phyloP scores from a whole-genome alignment of 225 moss, liverwort and hornwort genomes.

The Thuidium tamariscinum region DNA sequence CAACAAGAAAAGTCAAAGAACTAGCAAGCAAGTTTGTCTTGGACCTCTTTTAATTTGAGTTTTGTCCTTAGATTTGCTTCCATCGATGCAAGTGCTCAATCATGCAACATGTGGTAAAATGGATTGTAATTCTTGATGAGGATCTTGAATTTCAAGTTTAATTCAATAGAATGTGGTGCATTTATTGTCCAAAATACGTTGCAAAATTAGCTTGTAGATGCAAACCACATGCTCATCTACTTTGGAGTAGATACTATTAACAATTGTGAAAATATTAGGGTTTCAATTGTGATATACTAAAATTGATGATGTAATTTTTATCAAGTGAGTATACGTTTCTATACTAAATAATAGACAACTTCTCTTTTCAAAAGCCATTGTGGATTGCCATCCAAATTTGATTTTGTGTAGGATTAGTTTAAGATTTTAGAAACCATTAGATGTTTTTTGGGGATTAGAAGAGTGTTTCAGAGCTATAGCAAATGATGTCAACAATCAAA shows the following conservation, averaged over 20 bases:
- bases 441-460: no score
- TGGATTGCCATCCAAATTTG: background rate
- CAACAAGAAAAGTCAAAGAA: no score
- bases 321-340: background rate
- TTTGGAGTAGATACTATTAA: rapidly evolving
- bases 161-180: rapidly evolving
- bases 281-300: rapidly evolving
- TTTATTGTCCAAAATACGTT: rapidly evolving
- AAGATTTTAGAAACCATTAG: background rate
- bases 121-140: rapidly evolving
- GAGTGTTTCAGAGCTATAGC: no score
- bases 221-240: rapidly evolving
- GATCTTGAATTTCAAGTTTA: background rate
- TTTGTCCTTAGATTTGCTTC: rapidly evolving
- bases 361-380: background rate
- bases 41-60: background rate
- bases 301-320: background rate
- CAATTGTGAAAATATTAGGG: rapidly evolving
- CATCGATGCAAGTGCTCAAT: rapidly evolving
- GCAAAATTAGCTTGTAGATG: background rate
- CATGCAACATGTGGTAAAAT: no score
- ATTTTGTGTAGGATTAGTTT: background rate
- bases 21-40: rapidly evolving
- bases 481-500: no score
- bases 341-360: background rate